phyloP scores from a whole-genome alignment of 345 rosid species.

The Durio zibethinus region DNA sequence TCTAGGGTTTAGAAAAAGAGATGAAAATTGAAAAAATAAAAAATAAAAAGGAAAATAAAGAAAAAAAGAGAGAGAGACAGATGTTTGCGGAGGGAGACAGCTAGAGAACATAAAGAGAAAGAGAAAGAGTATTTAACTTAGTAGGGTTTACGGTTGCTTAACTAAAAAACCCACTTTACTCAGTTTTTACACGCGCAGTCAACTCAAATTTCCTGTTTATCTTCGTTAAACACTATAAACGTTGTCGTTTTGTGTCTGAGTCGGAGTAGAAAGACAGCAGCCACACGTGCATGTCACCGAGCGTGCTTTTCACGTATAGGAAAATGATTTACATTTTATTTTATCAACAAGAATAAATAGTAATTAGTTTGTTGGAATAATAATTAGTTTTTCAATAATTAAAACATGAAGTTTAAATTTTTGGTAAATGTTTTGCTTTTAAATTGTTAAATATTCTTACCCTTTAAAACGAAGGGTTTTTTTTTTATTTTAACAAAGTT shows the following conservation, averaged over 20 bases:
- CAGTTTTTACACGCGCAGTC: neutral
- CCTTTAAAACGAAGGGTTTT: too few species aligned
- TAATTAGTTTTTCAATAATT: too few species aligned
- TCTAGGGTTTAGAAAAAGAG: conserved; percentile 22
- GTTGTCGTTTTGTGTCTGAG: too few species aligned
- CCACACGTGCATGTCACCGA: neutral
- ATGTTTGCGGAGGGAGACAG: conserved; percentile 29
- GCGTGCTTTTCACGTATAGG: neutral
- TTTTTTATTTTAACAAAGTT: too few species aligned
- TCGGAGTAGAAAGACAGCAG: neutral
- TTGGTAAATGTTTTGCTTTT: too few species aligned
- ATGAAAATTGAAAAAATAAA: neutral
- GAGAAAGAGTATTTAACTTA: conserved; percentile 50
- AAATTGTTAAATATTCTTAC: too few species aligned
- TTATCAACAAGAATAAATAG: neutral
- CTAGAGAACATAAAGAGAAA: conserved; percentile 10
- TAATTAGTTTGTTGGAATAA: too few species aligned
- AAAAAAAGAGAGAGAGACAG: neutral
- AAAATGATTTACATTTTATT: neutral
- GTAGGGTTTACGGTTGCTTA: conserved; percentile 74
- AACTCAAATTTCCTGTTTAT: neutral
- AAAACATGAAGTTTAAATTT: too few species aligned
- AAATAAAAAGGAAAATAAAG: neutral
- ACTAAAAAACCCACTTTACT: neutral
- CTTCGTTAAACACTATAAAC: too few species aligned